Conservation (phyloP, 306 rosid species). For the Astragalus membranaceus region DNA sequence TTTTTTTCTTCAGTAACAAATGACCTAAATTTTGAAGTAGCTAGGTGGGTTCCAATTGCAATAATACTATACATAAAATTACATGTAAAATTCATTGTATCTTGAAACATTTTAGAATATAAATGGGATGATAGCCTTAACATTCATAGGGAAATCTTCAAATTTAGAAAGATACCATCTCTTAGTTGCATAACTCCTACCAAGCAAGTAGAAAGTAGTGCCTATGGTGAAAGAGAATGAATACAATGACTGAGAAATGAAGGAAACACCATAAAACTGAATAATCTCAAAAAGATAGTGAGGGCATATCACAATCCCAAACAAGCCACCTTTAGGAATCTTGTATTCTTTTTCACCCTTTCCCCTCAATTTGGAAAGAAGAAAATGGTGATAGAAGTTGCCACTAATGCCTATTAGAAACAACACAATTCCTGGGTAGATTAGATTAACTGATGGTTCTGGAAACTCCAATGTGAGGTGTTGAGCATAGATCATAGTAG, state of each 20-base stretch:
- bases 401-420: conserved; percentile 62
- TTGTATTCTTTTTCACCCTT: too few species aligned
- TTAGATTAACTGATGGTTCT: conserved; percentile 48
- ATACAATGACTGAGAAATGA: conserved; percentile 58
- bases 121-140: conserved; percentile 68
- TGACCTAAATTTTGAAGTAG: too few species aligned
- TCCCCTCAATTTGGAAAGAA: too few species aligned
- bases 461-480: conserved; percentile 43
- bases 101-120: conserved; percentile 25
- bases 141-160: conserved; percentile 53
- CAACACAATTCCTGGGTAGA: conserved; percentile 38
- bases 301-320: too few species aligned
- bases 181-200: conserved; percentile 72
- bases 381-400: too few species aligned
- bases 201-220: conserved; percentile 44
- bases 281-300: conserved; percentile 77
- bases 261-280: conserved; percentile 47
- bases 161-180: conserved; percentile 74
- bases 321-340: too few species aligned
- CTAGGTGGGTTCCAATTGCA: too few species aligned
- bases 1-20: too few species aligned
- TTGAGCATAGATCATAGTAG: conserved; percentile 55
- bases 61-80: too few species aligned
- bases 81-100: background rate
- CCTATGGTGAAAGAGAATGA: conserved; percentile 41